These are phyloP conservation scores for Yarrowia divulgata DNA, from an alignment of 805 yeast genomes.

Conservation along the genomic window DNA sequence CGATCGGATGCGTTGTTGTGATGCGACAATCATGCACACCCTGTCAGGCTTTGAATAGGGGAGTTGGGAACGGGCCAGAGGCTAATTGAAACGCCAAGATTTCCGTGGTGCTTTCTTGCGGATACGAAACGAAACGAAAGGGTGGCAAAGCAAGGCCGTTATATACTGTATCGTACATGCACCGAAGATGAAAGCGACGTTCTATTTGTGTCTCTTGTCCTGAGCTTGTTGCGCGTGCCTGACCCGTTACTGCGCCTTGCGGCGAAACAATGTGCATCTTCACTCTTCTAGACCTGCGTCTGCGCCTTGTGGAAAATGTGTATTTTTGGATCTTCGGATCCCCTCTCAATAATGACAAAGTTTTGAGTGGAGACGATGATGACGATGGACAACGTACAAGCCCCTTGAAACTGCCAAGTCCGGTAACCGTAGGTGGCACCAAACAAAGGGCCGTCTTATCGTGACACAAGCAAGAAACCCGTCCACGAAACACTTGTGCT, in stretches of 20 bases:
- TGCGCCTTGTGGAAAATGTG: not conserved
- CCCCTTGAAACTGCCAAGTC: not conserved
- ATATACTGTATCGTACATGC: not conserved
- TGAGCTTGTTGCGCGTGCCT: not conserved
- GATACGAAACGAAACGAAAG: not conserved
- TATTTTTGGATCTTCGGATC: slow-evolving; percentile 6
- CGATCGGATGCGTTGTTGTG: slow-evolving; percentile 11
- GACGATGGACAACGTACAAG: not conserved
- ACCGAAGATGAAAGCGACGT: not conserved
- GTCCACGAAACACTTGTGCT: too few species aligned
- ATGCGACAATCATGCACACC: slow-evolving; percentile 14
- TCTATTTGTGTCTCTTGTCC: not conserved
- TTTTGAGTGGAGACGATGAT: slow-evolving; percentile 7
- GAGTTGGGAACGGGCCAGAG: slow-evolving; percentile 23
- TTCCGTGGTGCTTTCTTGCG: not conserved
- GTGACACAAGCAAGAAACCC: not conserved
- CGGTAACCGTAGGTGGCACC: not conserved
- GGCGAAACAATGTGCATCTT: not conserved
- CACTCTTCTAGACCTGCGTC: slow-evolving; percentile 19
- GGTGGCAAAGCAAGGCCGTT: slow-evolving; percentile 2
- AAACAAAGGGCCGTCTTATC: not conserved
- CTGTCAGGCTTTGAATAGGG: not conserved
- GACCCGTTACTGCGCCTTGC: slow-evolving; percentile 28
- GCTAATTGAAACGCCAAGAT: slow-evolving; percentile 13
- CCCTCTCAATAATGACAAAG: not conserved